Conservation (phyloP, 805 yeast genomes). For the Sungouiella blattae region DNA sequence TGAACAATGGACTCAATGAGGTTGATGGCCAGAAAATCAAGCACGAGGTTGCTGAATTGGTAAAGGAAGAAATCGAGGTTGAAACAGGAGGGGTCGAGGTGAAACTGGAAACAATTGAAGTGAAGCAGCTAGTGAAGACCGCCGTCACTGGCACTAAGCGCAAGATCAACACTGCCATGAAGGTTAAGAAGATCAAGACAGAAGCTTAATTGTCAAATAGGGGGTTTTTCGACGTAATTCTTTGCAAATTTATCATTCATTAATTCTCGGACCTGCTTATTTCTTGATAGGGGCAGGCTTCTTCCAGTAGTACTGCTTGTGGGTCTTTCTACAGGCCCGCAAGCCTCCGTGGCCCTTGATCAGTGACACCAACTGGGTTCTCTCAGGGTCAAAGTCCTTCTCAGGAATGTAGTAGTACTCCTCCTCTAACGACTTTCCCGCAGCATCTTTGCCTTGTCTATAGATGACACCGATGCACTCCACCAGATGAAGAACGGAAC, state of each 20-base stretch:
- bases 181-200: slow-evolving; percentile 7
- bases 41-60: slow-evolving; percentile 9
- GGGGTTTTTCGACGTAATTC: neutral
- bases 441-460: slow-evolving; percentile 92
- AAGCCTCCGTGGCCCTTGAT: slow-evolving; percentile 77
- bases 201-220: slow-evolving; percentile 1
- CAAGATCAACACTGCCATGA: too few relatives aligned
- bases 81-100: too few relatives aligned
- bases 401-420: slow-evolving; percentile 91
- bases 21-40: slow-evolving; percentile 11
- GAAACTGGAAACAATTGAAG: slow-evolving; percentile 2
- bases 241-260: neutral
- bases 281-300: slow-evolving; percentile 50
- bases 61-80: neutral
- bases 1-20: slow-evolving; percentile 62
- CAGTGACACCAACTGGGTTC: slow-evolving; percentile 67
- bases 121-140: too few relatives aligned
- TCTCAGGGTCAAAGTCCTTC: slow-evolving; percentile 66
- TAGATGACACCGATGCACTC: slow-evolving; percentile 81
- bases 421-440: slow-evolving; percentile 90
- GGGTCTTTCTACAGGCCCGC: slow-evolving; percentile 88
- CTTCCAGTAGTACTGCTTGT: slow-evolving; percentile 82
- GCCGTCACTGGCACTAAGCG: too few relatives aligned
- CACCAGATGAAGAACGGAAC: slow-evolving; percentile 42
- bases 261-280: too few relatives aligned